A percentile compares a stretch with the other conserved stretches of the same genome.
Conservation (phyloP, 108 stramenopile species). For the Asterionellopsis glacialis region DNA sequence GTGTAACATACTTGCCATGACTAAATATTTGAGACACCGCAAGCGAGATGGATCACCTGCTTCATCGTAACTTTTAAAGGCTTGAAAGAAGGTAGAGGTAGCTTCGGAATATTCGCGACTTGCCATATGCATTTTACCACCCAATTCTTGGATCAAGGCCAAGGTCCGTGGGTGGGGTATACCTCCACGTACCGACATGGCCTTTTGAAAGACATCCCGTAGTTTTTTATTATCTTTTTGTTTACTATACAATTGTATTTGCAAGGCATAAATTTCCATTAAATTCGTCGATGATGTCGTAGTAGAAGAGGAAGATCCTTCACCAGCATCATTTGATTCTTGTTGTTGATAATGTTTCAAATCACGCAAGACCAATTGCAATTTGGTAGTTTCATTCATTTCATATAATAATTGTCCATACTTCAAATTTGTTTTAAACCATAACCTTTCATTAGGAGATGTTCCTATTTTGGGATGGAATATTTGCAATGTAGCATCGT, state of each 20-base stretch:
- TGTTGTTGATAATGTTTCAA: conserved; percentile 27
- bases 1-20: conserved; percentile 91
- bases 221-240: conserved; percentile 86
- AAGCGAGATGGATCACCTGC: conserved; percentile 86
- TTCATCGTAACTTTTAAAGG: conserved; percentile 95
- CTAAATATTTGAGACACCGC: conserved; percentile 86
- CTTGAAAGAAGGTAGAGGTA: conserved; percentile 82
- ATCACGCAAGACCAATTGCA: conserved; percentile 82
- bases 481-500: conserved; percentile 67
- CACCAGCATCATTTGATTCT: conserved; percentile 1
- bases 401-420: conserved; percentile 89
- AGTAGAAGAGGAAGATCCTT: background rate
- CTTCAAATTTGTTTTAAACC: conserved; percentile 95
- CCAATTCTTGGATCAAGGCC: conserved; percentile 88
- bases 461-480: conserved; percentile 71
- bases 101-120: conserved; percentile 75
- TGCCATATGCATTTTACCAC: conserved; percentile 92
- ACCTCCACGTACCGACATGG: conserved; percentile 82
- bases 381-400: conserved; percentile 81
- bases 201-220: conserved; percentile 77
- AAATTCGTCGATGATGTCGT: conserved; percentile 53
- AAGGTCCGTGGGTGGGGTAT: conserved; percentile 91
- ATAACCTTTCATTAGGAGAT: conserved; percentile 82
- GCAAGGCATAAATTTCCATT: conserved; percentile 90
- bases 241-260: conserved; percentile 86